Percentiles rank a stretch among this genome's conserved stretches.
phyloP scores from a whole-genome alignment of 1,284 basidiomycete genomes.

The Ustilago cynodontis region DNA sequence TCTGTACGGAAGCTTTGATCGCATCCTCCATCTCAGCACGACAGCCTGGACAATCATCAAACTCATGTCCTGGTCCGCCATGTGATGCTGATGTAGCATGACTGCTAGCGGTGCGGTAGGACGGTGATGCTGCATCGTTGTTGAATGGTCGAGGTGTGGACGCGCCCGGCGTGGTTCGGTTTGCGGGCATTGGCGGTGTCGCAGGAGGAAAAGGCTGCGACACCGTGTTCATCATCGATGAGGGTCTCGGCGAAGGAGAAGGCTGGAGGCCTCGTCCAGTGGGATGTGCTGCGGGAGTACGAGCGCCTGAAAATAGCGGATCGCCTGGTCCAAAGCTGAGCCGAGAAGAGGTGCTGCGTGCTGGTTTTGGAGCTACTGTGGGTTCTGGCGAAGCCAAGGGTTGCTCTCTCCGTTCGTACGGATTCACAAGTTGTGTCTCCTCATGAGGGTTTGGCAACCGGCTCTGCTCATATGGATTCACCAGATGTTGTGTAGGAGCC shows the following conservation, averaged over 20 bases:
- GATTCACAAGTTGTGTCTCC: not conserved
- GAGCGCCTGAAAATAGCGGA: constrained; percentile 23
- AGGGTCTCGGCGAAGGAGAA: constrained; percentile 4
- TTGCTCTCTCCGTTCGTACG: not conserved
- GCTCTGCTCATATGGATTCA: constrained; percentile 34
- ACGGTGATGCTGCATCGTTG: not conserved
- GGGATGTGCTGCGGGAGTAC: not conserved
- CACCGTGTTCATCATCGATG: not conserved
- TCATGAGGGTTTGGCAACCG: not conserved
- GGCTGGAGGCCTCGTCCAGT: not conserved
- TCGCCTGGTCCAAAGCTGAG: constrained; percentile 36
- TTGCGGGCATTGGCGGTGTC: not conserved
- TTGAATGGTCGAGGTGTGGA: not conserved
- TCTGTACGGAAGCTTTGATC: constrained; percentile 42
- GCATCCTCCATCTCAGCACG: constrained; percentile 47
- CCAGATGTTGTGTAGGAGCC: constrained; percentile 12
- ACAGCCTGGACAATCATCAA: constrained; percentile 52
- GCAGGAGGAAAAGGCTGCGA: not conserved
- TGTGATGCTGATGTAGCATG: not conserved
- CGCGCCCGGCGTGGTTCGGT: not conserved
- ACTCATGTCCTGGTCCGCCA: constrained; percentile 25
- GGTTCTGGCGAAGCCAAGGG: not conserved
- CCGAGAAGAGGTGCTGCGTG: not conserved
- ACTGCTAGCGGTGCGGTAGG: not conserved
- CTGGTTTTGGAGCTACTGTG: not conserved